Evolutionary conservation across 352 stramenopile genomes (phyloP).

Genomic region (Pythium oligandrum): DNA sequence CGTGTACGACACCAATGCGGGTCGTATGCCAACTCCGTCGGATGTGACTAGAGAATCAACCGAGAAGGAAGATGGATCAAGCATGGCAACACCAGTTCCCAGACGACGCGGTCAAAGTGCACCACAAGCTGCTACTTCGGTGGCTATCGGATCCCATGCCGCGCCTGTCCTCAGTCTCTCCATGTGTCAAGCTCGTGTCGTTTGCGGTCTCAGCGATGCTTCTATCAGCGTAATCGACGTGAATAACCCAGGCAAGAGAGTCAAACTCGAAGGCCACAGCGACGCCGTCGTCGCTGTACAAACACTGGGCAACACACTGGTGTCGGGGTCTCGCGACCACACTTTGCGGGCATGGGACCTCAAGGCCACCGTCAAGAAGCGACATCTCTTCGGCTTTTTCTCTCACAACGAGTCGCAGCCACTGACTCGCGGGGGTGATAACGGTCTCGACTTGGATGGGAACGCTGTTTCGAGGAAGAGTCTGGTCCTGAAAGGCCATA

Average conservation of each 20-base stretch:
- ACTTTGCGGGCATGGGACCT: constrained; percentile 76
- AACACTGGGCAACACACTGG: constrained; percentile 50
- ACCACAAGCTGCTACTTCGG: constrained; percentile 2
- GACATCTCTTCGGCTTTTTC: constrained; percentile 65
- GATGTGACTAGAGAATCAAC: too few species aligned
- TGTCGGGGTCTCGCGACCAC: constrained; percentile 67
- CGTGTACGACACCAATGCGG: constrained; percentile 23
- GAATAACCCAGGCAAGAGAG: constrained; percentile 21
- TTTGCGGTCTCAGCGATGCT: constrained; percentile 41
- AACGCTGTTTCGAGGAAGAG: constrained; percentile 53
- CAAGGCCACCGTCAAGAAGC: constrained; percentile 46
- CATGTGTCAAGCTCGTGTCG: constrained; percentile 41
- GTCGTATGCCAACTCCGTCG: too few species aligned
- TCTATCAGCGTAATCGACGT: constrained; percentile 39
- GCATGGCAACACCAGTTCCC: too few species aligned
- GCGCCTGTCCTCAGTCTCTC: constrained; percentile 53
- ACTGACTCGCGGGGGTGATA: constrained; percentile 3
- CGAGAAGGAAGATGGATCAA: too few species aligned
- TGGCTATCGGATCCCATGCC: constrained; percentile 1
- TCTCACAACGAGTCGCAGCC: constrained; percentile 6
- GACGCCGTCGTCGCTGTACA: constrained; percentile 52
- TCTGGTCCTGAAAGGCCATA: constrained; percentile 61
- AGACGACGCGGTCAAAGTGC: not conserved
- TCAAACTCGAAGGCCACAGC: constrained; percentile 51
- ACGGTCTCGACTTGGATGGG: constrained; percentile 37